A percentile compares a stretch with the other conserved stretches of the same genome.
Evolutionary conservation across 192 early-diverging fungal genomes (phyloP).

Genomic region (Entomortierella chlamydospora): DNA sequence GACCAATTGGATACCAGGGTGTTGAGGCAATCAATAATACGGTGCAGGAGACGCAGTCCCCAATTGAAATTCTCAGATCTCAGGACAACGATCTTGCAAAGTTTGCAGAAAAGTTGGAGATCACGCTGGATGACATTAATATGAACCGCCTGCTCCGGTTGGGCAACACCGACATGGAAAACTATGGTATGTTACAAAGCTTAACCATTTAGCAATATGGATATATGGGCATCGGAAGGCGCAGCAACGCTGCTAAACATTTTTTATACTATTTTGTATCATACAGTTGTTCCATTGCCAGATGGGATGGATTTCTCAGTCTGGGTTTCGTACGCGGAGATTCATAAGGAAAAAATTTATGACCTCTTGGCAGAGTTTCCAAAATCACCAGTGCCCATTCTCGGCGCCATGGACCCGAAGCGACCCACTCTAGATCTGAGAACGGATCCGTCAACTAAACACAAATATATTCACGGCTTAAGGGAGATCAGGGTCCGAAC

Average conservation of each 20-base stretch:
- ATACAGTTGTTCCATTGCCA: slow-evolving; percentile 21
- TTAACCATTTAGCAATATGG: too few relatives aligned
- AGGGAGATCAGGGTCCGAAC: slow-evolving; percentile 68
- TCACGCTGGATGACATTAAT: not conserved
- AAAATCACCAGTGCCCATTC: not conserved
- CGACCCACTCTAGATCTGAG: slow-evolving; percentile 48
- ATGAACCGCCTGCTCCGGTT: not conserved
- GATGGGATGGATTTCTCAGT: slow-evolving; percentile 80
- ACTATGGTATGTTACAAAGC: not conserved
- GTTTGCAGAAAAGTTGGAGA: slow-evolving; percentile 2
- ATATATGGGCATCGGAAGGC: too few relatives aligned
- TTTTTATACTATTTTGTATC: not conserved
- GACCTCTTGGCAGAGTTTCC: slow-evolving; percentile 76
- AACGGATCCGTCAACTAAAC: slow-evolving; percentile 51
- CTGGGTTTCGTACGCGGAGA: slow-evolving; percentile 90
- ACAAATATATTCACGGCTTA: slow-evolving; percentile 72
- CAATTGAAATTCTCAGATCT: slow-evolving; percentile 8
- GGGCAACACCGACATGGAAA: not conserved
- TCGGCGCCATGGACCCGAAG: slow-evolving; percentile 7
- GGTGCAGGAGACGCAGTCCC: not conserved
- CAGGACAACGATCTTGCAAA: slow-evolving; percentile 2
- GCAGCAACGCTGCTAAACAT: not conserved
- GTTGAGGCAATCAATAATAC: slow-evolving; percentile 31
- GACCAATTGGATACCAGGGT: slow-evolving; percentile 36
- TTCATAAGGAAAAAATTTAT: slow-evolving; percentile 89